Conservation (phyloP, 1,284 basidiomycete genomes). For the Microbotryum intermedium region DNA sequence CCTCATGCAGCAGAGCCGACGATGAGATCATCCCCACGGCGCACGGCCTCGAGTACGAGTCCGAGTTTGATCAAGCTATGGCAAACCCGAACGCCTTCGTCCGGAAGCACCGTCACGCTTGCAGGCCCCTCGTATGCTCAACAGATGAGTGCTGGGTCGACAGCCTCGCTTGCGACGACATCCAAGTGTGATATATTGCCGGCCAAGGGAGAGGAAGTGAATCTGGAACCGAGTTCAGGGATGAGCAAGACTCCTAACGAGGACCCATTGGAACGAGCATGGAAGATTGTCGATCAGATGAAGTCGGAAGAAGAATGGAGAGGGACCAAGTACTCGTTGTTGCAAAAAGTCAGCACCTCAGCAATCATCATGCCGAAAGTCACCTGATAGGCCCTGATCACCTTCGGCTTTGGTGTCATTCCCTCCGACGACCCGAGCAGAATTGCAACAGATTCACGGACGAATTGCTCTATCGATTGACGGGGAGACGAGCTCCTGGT, state of each 20-base stretch:
- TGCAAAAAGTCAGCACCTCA: conserved; percentile 12
- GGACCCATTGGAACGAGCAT: conserved; percentile 11
- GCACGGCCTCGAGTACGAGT: not conserved
- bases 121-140: not conserved
- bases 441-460: conserved; percentile 37
- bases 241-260: conserved; percentile 4
- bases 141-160: not conserved
- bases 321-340: conserved; percentile 26
- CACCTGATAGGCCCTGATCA: no score
- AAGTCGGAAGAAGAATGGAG: conserved; percentile 25
- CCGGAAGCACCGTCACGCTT: no score
- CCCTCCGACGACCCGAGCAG: not conserved
- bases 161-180: not conserved
- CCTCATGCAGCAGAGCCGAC: not conserved
- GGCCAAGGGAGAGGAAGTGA: not conserved
- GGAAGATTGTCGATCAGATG: conserved; percentile 25
- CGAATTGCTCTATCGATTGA: conserved; percentile 31
- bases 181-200: not conserved
- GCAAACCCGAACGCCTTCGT: no score
- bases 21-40: not conserved
- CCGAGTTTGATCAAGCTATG: not conserved
- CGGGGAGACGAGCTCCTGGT: conserved; percentile 28
- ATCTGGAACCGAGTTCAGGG: no score
- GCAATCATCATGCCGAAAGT: no score
- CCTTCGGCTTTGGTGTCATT: no score